A percentile compares a stretch with the other conserved stretches of the same genome.
These are phyloP conservation scores for Scleroderma bovista DNA, from an alignment of 768 basidiomycete genomes.

Conservation along the genomic window DNA sequence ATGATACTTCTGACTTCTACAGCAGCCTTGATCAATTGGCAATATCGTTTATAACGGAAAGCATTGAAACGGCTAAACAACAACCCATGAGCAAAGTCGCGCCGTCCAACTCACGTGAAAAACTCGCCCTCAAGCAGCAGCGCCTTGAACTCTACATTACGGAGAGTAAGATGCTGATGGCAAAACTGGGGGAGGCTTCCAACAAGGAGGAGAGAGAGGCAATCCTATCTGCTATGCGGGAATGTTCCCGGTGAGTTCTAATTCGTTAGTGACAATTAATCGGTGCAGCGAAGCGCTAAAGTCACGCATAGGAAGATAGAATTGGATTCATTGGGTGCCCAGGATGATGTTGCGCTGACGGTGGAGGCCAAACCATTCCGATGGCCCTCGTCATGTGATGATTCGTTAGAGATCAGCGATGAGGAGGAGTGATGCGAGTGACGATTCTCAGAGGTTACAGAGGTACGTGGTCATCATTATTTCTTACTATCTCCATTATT, in stretches of 20 bases:
- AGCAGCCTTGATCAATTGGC: conserved; percentile 46
- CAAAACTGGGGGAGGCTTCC: conserved; percentile 36
- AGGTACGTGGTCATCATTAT: conserved; percentile 6
- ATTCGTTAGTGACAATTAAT: background rate
- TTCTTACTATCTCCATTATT: background rate
- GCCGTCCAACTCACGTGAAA: conserved; percentile 18
- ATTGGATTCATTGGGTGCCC: background rate
- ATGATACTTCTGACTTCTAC: background rate
- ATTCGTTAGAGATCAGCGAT: conserved; percentile 44
- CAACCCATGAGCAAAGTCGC: conserved; percentile 14
- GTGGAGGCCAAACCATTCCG: conserved; percentile 6
- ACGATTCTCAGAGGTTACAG: background rate
- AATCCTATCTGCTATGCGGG: conserved; percentile 41
- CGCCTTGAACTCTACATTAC: conserved; percentile 47
- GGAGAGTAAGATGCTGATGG: conserved; percentile 49
- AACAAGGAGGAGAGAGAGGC: conserved; percentile 48
- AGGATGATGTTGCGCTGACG: background rate
- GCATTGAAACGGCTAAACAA: conserved; percentile 42
- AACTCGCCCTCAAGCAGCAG: conserved; percentile 42
- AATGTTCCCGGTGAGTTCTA: conserved; percentile 48
- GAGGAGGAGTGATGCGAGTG: conserved; percentile 36
- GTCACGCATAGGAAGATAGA: conserved; percentile 7
- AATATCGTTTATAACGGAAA: conserved; percentile 52
- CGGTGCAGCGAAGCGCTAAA: conserved; percentile 1
- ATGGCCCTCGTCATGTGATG: conserved; percentile 44